Evolutionary conservation across 805 yeast species (phyloP).

Genomic region (Allodekkera sacchari): DNA sequence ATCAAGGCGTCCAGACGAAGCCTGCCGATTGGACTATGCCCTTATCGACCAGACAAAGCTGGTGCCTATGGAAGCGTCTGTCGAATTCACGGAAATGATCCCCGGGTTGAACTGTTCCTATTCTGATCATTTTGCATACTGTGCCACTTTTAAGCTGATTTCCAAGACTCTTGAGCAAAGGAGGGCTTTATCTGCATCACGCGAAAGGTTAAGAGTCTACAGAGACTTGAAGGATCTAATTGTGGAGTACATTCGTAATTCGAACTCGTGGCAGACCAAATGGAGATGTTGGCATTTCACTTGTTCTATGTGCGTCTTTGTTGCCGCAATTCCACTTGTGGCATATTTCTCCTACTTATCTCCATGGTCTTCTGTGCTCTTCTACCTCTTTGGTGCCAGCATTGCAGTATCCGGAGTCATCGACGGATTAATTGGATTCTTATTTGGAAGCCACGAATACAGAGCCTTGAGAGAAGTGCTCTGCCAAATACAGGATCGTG

Average conservation of each 20-base stretch:
- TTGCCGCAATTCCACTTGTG: conserved; percentile 47
- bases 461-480: conserved; percentile 73
- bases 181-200: background rate
- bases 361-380: conserved; percentile 60
- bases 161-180: too few species aligned
- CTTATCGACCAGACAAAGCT: conserved; percentile 54
- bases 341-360: conserved; percentile 48
- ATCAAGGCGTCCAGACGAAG: conserved; percentile 47
- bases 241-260: conserved; percentile 36
- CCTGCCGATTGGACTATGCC: conserved; percentile 87
- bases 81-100: conserved; percentile 62
- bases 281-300: conserved; percentile 65
- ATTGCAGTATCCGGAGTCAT: conserved; percentile 59
- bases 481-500: conserved; percentile 45
- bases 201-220: conserved; percentile 25
- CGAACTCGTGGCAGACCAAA: conserved; percentile 47
- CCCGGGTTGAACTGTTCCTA: conserved; percentile 67
- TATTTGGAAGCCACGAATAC: conserved; percentile 75
- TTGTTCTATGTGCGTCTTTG: conserved; percentile 39
- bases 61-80: conserved; percentile 52
- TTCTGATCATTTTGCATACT: conserved; percentile 90
- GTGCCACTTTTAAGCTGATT: conserved; percentile 29
- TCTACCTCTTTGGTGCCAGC: conserved; percentile 46
- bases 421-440: conserved; percentile 68
- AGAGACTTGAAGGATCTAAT: conserved; percentile 42